Percentiles rank a stretch among this genome's conserved stretches.
Conservation (phyloP, 345 rosid species). For the Hibiscus tridactylites region DNA sequence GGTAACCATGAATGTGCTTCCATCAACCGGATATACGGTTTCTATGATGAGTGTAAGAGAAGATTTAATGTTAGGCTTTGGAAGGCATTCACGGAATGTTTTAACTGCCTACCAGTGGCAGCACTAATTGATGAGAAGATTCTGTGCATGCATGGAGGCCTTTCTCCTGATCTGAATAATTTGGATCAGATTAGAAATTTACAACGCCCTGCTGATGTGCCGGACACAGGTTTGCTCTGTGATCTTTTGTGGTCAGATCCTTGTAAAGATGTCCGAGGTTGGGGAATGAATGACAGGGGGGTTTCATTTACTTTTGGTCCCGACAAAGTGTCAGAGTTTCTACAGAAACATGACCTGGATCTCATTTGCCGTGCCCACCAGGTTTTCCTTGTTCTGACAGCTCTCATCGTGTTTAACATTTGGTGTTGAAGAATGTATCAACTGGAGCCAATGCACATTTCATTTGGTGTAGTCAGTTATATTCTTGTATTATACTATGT, state of each 20-base stretch:
- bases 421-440: neutral
- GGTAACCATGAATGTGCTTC: constrained; percentile 77
- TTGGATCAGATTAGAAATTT: constrained; percentile 62
- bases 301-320: constrained; percentile 65
- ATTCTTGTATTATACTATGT: neutral
- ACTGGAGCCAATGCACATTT: neutral
- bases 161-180: constrained; percentile 62
- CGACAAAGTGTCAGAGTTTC: constrained; percentile 65
- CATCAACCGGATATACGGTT: constrained; percentile 65
- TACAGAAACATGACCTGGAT: constrained; percentile 70
- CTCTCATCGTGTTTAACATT: neutral
- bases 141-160: constrained; percentile 87
- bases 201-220: constrained; percentile 67
- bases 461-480: neutral
- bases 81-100: constrained; percentile 58
- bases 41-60: constrained; percentile 71
- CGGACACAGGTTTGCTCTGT: constrained; percentile 77
- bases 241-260: constrained; percentile 94
- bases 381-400: constrained; percentile 31
- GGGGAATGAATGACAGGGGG: constrained; percentile 89
- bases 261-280: constrained; percentile 54
- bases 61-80: constrained; percentile 70
- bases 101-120: constrained; percentile 61
- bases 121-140: constrained; percentile 77
- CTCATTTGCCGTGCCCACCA: constrained; percentile 90